phyloP scores from a whole-genome alignment of 1,139 yeast genomes.

The Yamadazyma diddensiae region DNA sequence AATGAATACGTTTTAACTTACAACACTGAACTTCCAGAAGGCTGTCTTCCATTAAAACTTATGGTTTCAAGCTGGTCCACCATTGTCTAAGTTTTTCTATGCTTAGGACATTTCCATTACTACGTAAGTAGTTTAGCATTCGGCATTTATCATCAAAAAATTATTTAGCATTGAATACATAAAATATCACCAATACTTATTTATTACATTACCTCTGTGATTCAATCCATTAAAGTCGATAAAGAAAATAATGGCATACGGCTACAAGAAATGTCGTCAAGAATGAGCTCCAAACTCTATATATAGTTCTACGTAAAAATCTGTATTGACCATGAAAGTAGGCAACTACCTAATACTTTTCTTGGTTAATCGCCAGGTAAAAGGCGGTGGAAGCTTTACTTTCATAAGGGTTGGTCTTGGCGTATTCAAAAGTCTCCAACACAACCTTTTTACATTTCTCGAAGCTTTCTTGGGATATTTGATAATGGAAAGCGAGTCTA shows the following conservation, averaged over 20 bases:
- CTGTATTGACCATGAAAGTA: background rate
- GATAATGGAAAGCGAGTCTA: constrained; percentile 84
- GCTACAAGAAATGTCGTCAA: too few species aligned
- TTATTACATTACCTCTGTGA: too few species aligned
- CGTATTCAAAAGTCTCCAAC: constrained; percentile 52
- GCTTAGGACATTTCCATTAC: too few species aligned
- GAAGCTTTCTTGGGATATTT: constrained; percentile 62
- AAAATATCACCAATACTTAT: too few species aligned
- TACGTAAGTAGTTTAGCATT: too few species aligned
- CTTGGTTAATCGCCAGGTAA: constrained; percentile 2
- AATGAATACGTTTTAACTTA: constrained; percentile 22
- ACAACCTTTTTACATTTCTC: constrained; percentile 63
- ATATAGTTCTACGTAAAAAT: too few species aligned
- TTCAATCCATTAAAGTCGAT: too few species aligned
- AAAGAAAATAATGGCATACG: too few species aligned
- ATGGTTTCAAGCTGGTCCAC: background rate
- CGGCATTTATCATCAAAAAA: too few species aligned
- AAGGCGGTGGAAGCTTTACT: constrained; percentile 5
- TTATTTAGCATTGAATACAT: too few species aligned
- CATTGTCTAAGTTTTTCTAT: too few species aligned
- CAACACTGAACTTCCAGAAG: constrained; percentile 14
- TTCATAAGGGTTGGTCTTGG: constrained; percentile 24
- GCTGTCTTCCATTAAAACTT: constrained; percentile 19
- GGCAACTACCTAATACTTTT: constrained; percentile 2
- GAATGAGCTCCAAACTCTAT: too few species aligned